These are phyloP conservation scores for Citrus sp. DNA, from an alignment of 345 rosid genomes.

Conservation along the genomic window DNA sequence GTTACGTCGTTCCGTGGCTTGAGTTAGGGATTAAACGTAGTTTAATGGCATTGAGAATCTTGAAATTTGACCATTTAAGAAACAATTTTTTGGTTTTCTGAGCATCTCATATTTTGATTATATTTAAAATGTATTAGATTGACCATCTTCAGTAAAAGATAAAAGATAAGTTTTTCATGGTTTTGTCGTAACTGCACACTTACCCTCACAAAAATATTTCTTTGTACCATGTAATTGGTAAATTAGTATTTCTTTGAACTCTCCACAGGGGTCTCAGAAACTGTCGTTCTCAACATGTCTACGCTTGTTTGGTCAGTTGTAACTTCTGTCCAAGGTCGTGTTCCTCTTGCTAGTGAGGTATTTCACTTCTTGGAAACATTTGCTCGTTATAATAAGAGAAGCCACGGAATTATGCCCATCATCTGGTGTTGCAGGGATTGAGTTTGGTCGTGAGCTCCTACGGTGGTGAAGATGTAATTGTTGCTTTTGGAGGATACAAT, in stretches of 20 bases:
- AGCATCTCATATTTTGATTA: background rate
- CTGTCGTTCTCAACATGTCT: conserved; percentile 94
- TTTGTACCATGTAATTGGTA: background rate
- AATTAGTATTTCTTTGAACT: conserved; percentile 18
- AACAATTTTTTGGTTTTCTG: background rate
- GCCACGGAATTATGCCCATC: background rate
- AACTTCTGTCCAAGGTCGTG: conserved; percentile 82
- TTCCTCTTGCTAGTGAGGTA: conserved; percentile 99
- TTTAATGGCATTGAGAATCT: background rate
- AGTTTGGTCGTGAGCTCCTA: conserved; percentile 83
- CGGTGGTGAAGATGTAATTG: conserved; percentile 80
- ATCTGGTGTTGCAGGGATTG: conserved; percentile 60
- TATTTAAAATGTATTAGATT: background rate
- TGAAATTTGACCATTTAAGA: background rate
- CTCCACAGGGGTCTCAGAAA: conserved; percentile 84
- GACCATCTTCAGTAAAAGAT: background rate
- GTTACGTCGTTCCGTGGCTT: too few relatives aligned
- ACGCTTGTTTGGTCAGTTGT: conserved; percentile 91
- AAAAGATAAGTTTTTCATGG: background rate
- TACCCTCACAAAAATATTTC: background rate
- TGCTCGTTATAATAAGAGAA: background rate
- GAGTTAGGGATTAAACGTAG: too few relatives aligned
- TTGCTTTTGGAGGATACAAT: conserved; percentile 96
- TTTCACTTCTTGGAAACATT: conserved; percentile 2
- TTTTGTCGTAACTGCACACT: background rate